Evolutionary conservation across 805 yeast species (phyloP).

Genomic region (Wickerhamia fluorescens): DNA sequence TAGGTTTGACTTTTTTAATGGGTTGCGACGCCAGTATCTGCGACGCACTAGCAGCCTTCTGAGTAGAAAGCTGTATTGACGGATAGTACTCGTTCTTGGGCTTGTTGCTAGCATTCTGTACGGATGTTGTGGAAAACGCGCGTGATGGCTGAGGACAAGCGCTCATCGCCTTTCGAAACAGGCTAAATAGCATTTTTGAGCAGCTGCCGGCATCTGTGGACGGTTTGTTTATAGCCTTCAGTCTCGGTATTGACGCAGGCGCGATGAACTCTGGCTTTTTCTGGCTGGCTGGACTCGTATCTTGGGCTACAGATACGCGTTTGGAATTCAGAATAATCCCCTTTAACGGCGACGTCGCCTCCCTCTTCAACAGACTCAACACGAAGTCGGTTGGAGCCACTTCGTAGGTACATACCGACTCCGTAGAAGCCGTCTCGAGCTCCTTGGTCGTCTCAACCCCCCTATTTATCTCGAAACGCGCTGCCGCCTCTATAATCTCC

Average conservation of each 20-base stretch:
- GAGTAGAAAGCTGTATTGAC: slow-evolving; percentile 25
- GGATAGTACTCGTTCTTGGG: slow-evolving; percentile 8
- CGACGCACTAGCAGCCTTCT: slow-evolving; percentile 7
- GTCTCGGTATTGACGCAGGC: background rate
- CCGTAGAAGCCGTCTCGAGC: background rate
- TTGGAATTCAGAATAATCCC: too few species aligned
- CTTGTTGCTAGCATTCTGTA: slow-evolving; percentile 3
- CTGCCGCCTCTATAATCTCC: slow-evolving; percentile 6
- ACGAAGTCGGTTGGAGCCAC: too few species aligned
- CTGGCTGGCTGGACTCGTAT: background rate
- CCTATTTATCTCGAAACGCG: too few species aligned
- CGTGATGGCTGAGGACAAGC: too few species aligned
- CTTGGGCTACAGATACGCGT: too few species aligned
- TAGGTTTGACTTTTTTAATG: slow-evolving; percentile 27
- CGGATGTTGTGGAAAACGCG: slow-evolving; percentile 6
- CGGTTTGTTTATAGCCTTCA: background rate
- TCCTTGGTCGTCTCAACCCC: background rate
- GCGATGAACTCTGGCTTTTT: background rate
- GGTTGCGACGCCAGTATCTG: slow-evolving; percentile 2
- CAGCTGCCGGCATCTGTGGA: slow-evolving; percentile 2
- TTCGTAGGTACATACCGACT: too few species aligned
- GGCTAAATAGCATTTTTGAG: too few species aligned
- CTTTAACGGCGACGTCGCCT: too few species aligned
- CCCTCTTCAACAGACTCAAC: too few species aligned
- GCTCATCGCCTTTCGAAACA: too few species aligned